Evolutionary conservation across 495 filamentous ascomycete species (phyloP).

Genomic region (Hypoxylon intermedium): DNA sequence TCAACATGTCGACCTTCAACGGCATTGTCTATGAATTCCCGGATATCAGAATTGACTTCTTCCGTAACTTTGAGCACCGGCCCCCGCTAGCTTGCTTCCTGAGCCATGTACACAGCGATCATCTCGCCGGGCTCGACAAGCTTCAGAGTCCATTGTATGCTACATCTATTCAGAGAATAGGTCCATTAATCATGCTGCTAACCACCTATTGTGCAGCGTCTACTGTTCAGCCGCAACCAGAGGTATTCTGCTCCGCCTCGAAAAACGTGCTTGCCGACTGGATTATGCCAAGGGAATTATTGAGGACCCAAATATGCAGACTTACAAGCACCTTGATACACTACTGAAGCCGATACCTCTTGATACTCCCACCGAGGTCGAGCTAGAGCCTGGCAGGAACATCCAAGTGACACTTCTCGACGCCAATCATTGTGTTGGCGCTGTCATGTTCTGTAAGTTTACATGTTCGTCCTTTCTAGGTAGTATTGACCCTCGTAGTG

Average conservation of each 20-base stretch:
- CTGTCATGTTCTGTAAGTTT: slow-evolving; percentile 80
- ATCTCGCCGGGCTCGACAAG: slow-evolving; percentile 82
- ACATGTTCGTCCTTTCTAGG: not conserved
- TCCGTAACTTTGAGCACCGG: slow-evolving; percentile 60
- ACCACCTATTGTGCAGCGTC: slow-evolving; percentile 54
- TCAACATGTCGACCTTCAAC: slow-evolving; percentile 79
- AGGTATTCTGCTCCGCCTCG: slow-evolving; percentile 77
- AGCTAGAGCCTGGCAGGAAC: slow-evolving; percentile 68
- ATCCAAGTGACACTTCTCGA: slow-evolving; percentile 86
- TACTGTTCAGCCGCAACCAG: slow-evolving; percentile 88
- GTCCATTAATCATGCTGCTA: slow-evolving; percentile 1
- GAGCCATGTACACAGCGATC: slow-evolving; percentile 92
- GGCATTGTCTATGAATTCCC: slow-evolving; percentile 76
- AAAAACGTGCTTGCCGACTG: slow-evolving; percentile 78
- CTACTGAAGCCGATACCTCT: slow-evolving; percentile 83
- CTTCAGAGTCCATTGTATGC: slow-evolving; percentile 72
- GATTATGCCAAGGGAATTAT: slow-evolving; percentile 81
- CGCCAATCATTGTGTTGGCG: slow-evolving; percentile 90
- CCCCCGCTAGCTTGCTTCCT: slow-evolving; percentile 87
- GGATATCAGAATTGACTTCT: slow-evolving; percentile 85
- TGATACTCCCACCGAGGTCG: slow-evolving; percentile 79
- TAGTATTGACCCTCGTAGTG: slow-evolving; percentile 50
- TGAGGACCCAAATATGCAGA: slow-evolving; percentile 66
- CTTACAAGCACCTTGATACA: slow-evolving; percentile 76
- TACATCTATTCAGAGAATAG: slow-evolving; percentile 14